Evolutionary conservation across 257 asterid species (phyloP).

Genomic region (Knoxia roxburghii): DNA sequence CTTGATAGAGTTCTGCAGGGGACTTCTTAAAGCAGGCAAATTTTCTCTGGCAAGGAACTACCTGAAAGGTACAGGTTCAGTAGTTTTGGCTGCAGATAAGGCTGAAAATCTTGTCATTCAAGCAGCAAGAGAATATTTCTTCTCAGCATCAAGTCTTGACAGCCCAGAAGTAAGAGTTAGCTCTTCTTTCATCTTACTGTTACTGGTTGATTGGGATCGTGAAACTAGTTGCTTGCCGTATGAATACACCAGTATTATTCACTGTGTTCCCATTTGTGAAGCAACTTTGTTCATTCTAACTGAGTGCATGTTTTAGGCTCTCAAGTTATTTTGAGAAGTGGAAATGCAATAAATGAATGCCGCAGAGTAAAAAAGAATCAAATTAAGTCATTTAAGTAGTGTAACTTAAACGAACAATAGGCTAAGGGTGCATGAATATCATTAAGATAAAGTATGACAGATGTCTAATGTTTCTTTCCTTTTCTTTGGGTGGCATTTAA

Average conservation of each 20-base stretch:
- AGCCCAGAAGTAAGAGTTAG: constrained; percentile 68
- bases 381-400: neutral
- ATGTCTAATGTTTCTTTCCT: neutral
- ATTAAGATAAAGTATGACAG: neutral
- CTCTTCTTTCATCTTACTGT: neutral
- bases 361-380: neutral
- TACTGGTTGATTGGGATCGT: neutral
- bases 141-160: constrained; percentile 92
- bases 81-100: constrained; percentile 77
- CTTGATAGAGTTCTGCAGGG: constrained; percentile 94
- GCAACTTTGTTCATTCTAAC: neutral
- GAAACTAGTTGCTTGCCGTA: neutral
- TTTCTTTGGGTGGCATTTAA: neutral
- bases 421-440: neutral
- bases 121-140: constrained; percentile 98
- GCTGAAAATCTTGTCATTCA: constrained; percentile 95
- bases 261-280: neutral
- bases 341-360: neutral
- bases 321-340: neutral
- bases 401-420: neutral
- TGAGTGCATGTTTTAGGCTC: neutral
- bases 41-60: constrained; percentile 92
- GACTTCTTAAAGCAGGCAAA: constrained; percentile 92
- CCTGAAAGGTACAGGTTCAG: constrained; percentile 78
- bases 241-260: neutral